phyloP scores from a whole-genome alignment of 2,329 filamentous ascomycete genomes.

The Aspergillus uvarum region DNA sequence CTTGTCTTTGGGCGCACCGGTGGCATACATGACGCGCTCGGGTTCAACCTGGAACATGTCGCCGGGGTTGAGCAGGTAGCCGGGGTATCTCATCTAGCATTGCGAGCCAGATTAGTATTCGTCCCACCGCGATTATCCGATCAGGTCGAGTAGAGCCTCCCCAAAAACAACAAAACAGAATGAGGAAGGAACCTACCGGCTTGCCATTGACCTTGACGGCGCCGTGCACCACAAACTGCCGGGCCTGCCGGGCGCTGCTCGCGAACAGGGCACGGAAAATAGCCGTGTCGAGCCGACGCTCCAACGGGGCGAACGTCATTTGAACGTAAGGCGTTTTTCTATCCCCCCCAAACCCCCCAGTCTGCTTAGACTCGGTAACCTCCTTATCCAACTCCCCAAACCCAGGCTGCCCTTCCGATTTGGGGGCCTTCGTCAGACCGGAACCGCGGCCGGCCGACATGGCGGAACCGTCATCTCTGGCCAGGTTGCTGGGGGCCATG shows the following conservation, averaged over 20 bases:
- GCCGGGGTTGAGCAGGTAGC: slow-evolving; percentile 92
- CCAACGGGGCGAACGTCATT: slow-evolving; percentile 90
- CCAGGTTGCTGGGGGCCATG: slow-evolving; percentile 80
- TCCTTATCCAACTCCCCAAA: too few species aligned
- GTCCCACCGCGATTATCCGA: not conserved
- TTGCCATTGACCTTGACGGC: slow-evolving; percentile 95
- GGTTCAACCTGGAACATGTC: slow-evolving; percentile 97
- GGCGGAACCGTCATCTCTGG: slow-evolving; percentile 75
- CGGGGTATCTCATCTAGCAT: slow-evolving; percentile 79
- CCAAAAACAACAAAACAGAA: not conserved
- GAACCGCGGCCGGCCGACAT: slow-evolving; percentile 81
- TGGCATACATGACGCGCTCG: slow-evolving; percentile 83
- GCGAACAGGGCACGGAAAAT: slow-evolving; percentile 93
- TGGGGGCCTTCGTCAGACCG: slow-evolving; percentile 52
- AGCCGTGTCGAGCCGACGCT: slow-evolving; percentile 89
- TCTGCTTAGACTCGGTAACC: too few species aligned
- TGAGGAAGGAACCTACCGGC: slow-evolving; percentile 61
- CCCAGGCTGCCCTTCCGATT: too few species aligned
- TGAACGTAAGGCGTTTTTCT: slow-evolving; percentile 74
- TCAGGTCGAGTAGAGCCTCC: not conserved
- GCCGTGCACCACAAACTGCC: slow-evolving; percentile 92
- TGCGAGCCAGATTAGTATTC: slow-evolving; percentile 10
- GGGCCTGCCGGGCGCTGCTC: slow-evolving; percentile 86
- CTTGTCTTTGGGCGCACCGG: slow-evolving; percentile 67
- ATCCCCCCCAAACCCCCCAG: slow-evolving; percentile 13